Evolutionary conservation across 2,329 filamentous ascomycete genomes (phyloP).

Genomic region (Fusarium sp.): DNA sequence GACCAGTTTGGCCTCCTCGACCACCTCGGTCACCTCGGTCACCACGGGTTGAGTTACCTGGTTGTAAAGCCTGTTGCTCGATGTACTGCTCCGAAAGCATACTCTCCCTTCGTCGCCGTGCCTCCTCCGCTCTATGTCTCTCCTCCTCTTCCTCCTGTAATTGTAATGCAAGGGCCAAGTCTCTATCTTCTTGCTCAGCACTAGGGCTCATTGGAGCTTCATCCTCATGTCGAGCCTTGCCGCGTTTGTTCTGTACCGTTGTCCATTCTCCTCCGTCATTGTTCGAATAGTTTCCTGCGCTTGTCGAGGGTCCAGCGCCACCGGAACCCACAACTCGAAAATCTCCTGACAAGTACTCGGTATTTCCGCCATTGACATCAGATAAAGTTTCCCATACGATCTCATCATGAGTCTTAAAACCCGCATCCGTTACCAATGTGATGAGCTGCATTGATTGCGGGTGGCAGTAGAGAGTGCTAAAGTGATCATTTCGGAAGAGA

Average conservation of each 20-base stretch:
- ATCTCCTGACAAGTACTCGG: constrained; percentile 91
- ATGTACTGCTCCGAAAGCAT: constrained; percentile 79
- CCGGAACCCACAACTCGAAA: constrained; percentile 83
- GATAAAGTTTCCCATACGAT: constrained; percentile 96
- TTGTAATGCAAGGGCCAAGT: constrained; percentile 89
- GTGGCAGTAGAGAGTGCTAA: constrained; percentile 93
- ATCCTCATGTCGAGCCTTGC: constrained; percentile 48
- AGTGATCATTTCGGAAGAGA: constrained; percentile 96
- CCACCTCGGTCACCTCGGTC: constrained; percentile 40
- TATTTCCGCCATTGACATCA: constrained; percentile 86
- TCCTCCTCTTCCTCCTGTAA: constrained; percentile 96
- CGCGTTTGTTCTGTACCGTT: constrained; percentile 61
- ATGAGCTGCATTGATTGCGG: constrained; percentile 82
- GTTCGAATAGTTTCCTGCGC: constrained; percentile 27
- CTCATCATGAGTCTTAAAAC: constrained; percentile 89
- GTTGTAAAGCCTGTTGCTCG: constrained; percentile 70
- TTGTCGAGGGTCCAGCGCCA: constrained; percentile 38
- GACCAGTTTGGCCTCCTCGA: constrained; percentile 3
- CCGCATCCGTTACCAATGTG: constrained; percentile 92
- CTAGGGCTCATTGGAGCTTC: constrained; percentile 57
- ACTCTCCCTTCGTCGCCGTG: constrained; percentile 75
- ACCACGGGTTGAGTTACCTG: constrained; percentile 45
- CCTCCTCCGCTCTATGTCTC: constrained; percentile 76
- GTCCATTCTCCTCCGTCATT: constrained; percentile 65
- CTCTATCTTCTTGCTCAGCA: constrained; percentile 83